Percentiles rank a stretch among this genome's conserved stretches.
phyloP scores from a whole-genome alignment of 1,284 basidiomycete genomes.

The Ustilago sp. region DNA sequence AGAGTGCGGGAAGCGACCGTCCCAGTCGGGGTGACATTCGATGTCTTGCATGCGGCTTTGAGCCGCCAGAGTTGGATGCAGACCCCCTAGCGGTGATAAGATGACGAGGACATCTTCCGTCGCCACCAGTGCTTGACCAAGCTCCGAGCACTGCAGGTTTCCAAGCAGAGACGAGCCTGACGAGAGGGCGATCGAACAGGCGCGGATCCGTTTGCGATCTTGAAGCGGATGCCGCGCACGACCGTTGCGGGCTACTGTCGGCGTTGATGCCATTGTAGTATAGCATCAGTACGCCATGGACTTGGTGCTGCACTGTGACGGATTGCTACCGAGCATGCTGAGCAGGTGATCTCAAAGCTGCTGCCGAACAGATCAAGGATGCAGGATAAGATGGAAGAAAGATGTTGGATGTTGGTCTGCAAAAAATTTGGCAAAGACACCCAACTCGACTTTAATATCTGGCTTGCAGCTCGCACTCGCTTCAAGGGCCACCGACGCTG shows the following conservation, averaged over 20 bases:
- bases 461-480: neutral
- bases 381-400: neutral
- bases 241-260: neutral
- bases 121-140: constrained; percentile 40
- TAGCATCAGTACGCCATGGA: neutral
- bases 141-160: constrained; percentile 45
- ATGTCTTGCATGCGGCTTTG: constrained; percentile 31
- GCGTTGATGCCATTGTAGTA: neutral
- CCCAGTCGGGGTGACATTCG: constrained; percentile 40
- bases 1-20: constrained; percentile 41
- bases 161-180: constrained; percentile 17
- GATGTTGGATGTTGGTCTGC: constrained; percentile 22
- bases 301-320: neutral
- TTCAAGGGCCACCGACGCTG: constrained; percentile 20
- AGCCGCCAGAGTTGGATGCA: constrained; percentile 22
- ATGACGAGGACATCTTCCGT: constrained; percentile 38
- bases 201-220: constrained; percentile 14
- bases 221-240: neutral
- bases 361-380: neutral
- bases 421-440: neutral
- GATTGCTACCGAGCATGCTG: neutral
- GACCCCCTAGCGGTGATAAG: constrained; percentile 23
- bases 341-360: neutral
- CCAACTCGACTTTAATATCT: constrained; percentile 23
- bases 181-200: constrained; percentile 34